Percentiles rank a stretch among this genome's conserved stretches.
These are phyloP conservation scores for Cercospora citrullina DNA, from an alignment of 2,329 filamentous ascomycete genomes.

Conservation along the genomic window DNA sequence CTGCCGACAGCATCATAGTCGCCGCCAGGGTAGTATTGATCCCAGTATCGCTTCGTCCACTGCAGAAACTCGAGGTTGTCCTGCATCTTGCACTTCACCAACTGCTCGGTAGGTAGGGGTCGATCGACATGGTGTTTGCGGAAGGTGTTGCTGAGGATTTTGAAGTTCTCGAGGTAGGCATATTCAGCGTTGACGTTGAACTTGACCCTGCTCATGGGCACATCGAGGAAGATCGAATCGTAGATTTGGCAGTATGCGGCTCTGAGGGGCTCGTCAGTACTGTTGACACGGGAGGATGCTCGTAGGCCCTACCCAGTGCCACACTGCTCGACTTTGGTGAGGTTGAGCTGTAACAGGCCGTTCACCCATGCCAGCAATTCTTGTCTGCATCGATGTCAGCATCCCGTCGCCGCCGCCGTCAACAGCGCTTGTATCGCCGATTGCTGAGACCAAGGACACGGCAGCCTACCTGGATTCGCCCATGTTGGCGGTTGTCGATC, in stretches of 20 bases:
- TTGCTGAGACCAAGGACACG: neutral
- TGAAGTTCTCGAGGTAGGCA: slow-evolving; percentile 97
- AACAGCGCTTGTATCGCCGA: neutral
- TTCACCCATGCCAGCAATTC: slow-evolving; percentile 96
- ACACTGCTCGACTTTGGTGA: slow-evolving; percentile 98
- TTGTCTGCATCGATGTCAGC: slow-evolving; percentile 63
- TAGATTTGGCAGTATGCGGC: slow-evolving; percentile 96
- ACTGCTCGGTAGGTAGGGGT: slow-evolving; percentile 79
- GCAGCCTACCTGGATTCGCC: slow-evolving; percentile 25
- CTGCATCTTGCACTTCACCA: slow-evolving; percentile 99
- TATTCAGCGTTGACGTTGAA: slow-evolving; percentile 98
- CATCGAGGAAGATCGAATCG: slow-evolving; percentile 94
- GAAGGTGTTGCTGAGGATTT: slow-evolving; percentile 88
- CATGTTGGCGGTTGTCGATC: slow-evolving; percentile 22
- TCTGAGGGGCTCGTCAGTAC: slow-evolving; percentile 51
- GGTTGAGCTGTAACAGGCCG: slow-evolving; percentile 94
- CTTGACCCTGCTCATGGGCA: slow-evolving; percentile 94
- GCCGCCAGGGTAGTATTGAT: slow-evolving; percentile 94
- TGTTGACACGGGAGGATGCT: neutral
- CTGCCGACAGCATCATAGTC: slow-evolving; percentile 90
- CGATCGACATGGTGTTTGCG: slow-evolving; percentile 85
- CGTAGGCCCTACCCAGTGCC: slow-evolving; percentile 78
- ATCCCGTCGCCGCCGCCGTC: neutral
- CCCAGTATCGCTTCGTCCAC: slow-evolving; percentile 96
- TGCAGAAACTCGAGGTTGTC: slow-evolving; percentile 99